Evolutionary conservation across 2,329 filamentous ascomycete genomes (phyloP), one percentile per base, ranked within the genome.

Genomic region (Aureobasidium sp.): DNA sequence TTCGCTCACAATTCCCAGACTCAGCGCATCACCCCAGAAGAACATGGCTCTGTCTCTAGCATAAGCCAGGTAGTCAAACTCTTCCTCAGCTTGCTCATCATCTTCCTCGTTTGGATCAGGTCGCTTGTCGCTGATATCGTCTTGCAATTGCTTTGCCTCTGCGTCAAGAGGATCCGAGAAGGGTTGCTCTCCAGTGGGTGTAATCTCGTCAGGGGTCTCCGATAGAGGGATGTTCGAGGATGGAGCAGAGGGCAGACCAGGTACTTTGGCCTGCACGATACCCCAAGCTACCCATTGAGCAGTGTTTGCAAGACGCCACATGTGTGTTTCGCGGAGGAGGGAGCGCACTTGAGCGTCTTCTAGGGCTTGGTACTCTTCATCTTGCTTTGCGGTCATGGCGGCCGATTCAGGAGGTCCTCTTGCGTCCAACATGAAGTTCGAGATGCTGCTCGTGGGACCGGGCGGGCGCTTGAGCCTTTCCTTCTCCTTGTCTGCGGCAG

Each of bases 261-360:
- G 86, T 1, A 96, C 81, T 72, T 94, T 92, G 52, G 94, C 93
- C 76, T 99, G 94, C 57, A 99, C 89, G 64, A 97, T 90, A 27
- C 94, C 94, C 94, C 94, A 99, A 1, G 91, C 90, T 27, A 95
- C 85, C 94, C 94, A 99, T 75, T 89, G 85, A 1, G 90, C 91
- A 39, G 88, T 91, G 75, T 94, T 96, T 42, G 91, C 90, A 0
- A 90, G 79, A 3, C 94, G 85, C 94, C 94, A 99, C 49, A 96
- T 79, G 17, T 85, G 81, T 2, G 90, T 86, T 76, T 97, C 91
- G 44, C 87, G 83, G 70, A 94, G 78, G 31, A 99, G 79, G 57
- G 85, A 82, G 53, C 84, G 79, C 6, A 95, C 81, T 68, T 88
- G 84, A 3, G 61, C 75, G 59, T 96, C 90, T 5, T 82, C 79